These are phyloP conservation scores for Globisporangium canariense DNA, from an alignment of 352 stramenopile species.

Conservation along the genomic window DNA sequence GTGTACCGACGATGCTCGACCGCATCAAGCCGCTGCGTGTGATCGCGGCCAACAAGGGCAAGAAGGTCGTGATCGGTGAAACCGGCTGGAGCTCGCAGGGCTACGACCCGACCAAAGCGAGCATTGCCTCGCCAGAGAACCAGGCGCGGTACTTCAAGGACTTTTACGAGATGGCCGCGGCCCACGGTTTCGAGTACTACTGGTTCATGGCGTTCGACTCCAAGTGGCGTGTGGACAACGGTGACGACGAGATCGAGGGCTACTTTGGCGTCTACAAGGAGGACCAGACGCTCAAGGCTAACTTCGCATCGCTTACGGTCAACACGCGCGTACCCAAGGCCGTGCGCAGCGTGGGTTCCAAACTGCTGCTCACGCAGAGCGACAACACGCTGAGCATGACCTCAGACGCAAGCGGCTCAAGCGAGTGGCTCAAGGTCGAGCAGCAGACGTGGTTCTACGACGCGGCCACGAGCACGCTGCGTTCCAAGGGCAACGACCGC, in stretches of 20 bases:
- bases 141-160: constrained; percentile 68
- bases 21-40: constrained; percentile 46
- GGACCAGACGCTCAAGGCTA: constrained; percentile 51
- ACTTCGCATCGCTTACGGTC: constrained; percentile 46
- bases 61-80: constrained; percentile 68
- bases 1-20: constrained; percentile 41
- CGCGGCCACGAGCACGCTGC: constrained; percentile 36
- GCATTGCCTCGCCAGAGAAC: constrained; percentile 41
- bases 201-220: constrained; percentile 75
- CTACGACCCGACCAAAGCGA: constrained; percentile 18
- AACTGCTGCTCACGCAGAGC: constrained; percentile 25
- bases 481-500: constrained; percentile 64
- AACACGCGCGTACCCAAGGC: constrained; percentile 18
- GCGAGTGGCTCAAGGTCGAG: constrained; percentile 45
- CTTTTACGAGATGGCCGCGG: constrained; percentile 54
- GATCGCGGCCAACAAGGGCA: constrained; percentile 41
- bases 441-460: constrained; percentile 74
- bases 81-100: constrained; percentile 61
- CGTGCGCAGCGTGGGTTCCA: constrained; percentile 20
- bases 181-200: constrained; percentile 60
- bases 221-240: constrained; percentile 45
- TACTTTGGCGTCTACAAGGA: constrained; percentile 65
- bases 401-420: constrained; percentile 30
- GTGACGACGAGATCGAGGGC: constrained; percentile 47
- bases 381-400: constrained; percentile 38